These are phyloP conservation scores for Musa acuminata DNA, from an alignment of 176 grass and related monocot species.

Conservation along the genomic window DNA sequence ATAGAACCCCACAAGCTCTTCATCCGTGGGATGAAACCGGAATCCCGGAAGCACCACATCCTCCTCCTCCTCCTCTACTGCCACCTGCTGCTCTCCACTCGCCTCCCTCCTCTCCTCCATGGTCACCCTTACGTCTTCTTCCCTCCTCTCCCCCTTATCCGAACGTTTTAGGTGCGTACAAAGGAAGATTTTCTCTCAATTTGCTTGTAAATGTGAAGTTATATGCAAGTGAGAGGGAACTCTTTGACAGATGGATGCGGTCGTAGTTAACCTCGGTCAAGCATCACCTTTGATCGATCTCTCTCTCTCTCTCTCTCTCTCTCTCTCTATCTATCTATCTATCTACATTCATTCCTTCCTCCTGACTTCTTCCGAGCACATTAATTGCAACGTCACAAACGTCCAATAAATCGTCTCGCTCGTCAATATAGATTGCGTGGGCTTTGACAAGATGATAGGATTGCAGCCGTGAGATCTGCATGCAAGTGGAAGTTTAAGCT, in stretches of 20 bases:
- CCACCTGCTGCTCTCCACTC: not conserved
- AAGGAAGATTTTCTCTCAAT: not conserved
- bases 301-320: not conserved
- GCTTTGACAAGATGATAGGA: too few relatives aligned
- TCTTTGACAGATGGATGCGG: too few relatives aligned
- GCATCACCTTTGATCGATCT: not conserved
- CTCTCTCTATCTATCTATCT: not conserved
- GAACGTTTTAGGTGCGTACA: too few relatives aligned
- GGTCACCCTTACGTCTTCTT: not conserved
- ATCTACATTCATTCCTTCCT: not conserved
- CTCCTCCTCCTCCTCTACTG: slow-evolving; percentile 18
- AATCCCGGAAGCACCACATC: slow-evolving; percentile 54
- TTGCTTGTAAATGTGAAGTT: not conserved
- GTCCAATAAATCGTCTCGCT: too few relatives aligned
- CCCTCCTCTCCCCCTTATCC: not conserved
- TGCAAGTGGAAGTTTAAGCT: too few relatives aligned
- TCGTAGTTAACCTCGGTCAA: not conserved
- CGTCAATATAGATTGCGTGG: too few relatives aligned
- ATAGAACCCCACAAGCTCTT: slow-evolving; percentile 75
- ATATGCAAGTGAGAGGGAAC: not conserved
- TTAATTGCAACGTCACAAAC: too few relatives aligned
- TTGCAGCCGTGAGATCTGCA: too few relatives aligned
- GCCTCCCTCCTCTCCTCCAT: slow-evolving; percentile 7
- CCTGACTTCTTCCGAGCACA: not conserved
- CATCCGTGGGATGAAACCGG: slow-evolving; percentile 81